Evolutionary conservation across 163 green algal genomes (phyloP).

Genomic region (Chlorella variabilis): DNA sequence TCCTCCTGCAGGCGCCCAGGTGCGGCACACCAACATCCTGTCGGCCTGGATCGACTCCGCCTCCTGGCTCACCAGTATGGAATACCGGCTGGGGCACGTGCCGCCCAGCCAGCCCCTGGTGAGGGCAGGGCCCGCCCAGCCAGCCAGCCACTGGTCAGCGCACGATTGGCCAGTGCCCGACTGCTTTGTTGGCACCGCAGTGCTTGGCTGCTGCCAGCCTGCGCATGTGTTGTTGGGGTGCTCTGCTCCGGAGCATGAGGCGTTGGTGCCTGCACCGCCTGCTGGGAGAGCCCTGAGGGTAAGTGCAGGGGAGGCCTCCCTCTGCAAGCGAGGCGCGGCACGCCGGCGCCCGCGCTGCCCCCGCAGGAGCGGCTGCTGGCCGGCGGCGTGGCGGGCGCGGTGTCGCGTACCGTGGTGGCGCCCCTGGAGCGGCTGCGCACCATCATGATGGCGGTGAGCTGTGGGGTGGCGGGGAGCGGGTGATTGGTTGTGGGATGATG

Average conservation of each 20-base stretch:
- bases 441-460: slow-evolving; percentile 50
- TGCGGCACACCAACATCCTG: slow-evolving; percentile 11
- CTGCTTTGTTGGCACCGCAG: no score
- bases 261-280: not conserved
- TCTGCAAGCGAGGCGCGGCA: no score
- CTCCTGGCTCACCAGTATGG: slow-evolving; percentile 40
- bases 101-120: slow-evolving; percentile 37
- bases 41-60: slow-evolving; percentile 43
- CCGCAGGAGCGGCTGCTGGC: slow-evolving; percentile 33
- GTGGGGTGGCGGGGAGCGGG: no score
- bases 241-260: no score
- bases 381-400: slow-evolving; percentile 82
- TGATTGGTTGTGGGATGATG: no score
- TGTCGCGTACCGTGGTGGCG: slow-evolving; percentile 88
- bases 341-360: not conserved
- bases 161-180: no score
- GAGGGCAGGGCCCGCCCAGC: no score
- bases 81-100: slow-evolving; percentile 45
- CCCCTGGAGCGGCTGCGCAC: slow-evolving; percentile 83
- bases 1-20: slow-evolving; percentile 20
- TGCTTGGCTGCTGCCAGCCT: no score
- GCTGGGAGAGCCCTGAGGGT: no score
- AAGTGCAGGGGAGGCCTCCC: no score
- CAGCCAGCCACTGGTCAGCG: no score
- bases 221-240: no score